Evolutionary conservation across 2,329 filamentous ascomycete species (phyloP).

Genomic region (Chalaropsis ovoidea): DNA sequence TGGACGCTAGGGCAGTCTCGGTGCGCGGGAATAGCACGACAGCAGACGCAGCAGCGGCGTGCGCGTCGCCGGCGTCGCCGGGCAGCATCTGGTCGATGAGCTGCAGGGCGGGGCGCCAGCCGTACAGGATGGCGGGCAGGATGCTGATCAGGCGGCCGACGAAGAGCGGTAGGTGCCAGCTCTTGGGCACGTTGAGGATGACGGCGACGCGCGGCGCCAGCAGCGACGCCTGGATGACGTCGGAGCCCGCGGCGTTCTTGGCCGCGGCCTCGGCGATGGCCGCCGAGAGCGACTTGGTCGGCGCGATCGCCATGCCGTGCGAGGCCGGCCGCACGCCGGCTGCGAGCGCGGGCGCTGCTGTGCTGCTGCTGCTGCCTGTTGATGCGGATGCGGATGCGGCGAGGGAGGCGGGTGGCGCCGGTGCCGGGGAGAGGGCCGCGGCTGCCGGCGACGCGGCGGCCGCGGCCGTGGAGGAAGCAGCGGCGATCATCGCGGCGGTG

Average conservation of each 20-base stretch:
- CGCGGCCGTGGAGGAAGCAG: constrained; percentile 10
- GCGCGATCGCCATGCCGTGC: constrained; percentile 22
- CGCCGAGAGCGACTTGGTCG: constrained; percentile 22
- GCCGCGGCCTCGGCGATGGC: constrained; percentile 22
- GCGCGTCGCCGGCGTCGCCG: constrained; percentile 20
- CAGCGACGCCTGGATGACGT: constrained; percentile 33
- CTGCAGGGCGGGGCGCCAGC: constrained; percentile 56
- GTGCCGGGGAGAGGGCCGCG: background rate
- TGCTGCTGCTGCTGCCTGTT: background rate
- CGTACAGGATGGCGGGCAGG: constrained; percentile 61
- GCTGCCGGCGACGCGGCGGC: background rate
- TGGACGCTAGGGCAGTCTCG: constrained; percentile 60
- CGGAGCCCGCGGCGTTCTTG: constrained; percentile 11
- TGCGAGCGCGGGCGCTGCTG: too few species aligned
- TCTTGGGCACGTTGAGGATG: constrained; percentile 59
- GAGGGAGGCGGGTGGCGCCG: background rate
- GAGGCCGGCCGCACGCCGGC: background rate
- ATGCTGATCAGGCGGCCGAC: constrained; percentile 63
- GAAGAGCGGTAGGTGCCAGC: constrained; percentile 65
- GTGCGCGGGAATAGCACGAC: constrained; percentile 42
- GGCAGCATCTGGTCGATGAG: constrained; percentile 55
- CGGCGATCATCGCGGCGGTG: constrained; percentile 4
- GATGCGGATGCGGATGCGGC: background rate
- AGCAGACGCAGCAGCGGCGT: too few species aligned
- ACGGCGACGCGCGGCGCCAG: constrained; percentile 71